Evolutionary conservation across 179 eudicot genomes (phyloP), one percentile per base, ranked within the genome.

Genomic region (Sideroxylon spinosum): DNA sequence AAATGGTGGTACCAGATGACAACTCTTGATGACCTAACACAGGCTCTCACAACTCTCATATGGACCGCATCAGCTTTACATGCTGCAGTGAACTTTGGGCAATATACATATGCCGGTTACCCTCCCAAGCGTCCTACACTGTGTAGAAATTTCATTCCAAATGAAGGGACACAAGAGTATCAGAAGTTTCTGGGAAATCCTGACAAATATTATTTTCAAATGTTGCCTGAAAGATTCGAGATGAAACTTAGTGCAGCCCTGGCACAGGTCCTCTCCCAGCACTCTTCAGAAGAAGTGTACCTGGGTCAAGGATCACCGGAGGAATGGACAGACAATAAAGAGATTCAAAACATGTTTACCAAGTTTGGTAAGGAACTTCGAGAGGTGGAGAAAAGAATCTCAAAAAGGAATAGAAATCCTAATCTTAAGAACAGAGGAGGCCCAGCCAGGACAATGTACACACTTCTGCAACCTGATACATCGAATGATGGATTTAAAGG

Each of bases 51-150:
- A 76, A 49, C 62, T 76, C 62, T 77, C 22, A 77, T 77, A 77
- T 68, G 65, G 73, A 67, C 73, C 1, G 14, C 79, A 67, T 87
- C 44, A 71, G 92, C 92, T 61, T 84, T 90, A 14, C 94, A 90
- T 72, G 89, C 93, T 11, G 89, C 90, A 0, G 83, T 90, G 14
- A 90, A 90, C 80, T 90, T 84, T 77, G 92, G 92, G 70, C 94
- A 89, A 68, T 90, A 87, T 80, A 86, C 82, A 13, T 90, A 89
- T 23, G 85, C 81, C 48, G 94, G 94, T 25, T 90, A 78, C 77
- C 82, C 80, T 68, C 92, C 92, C 49, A 89, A 89, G 74, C 77
- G 90, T 57, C 94, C 94, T 8, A 82, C 88, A 2, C 28, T 87
- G 56, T 87, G 87, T 68, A 87, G 90, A 2, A 70, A 74, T 9